Evolutionary conservation across 2,329 filamentous ascomycete genomes (phyloP), one percentile per base, ranked within the genome.

Genomic region (Fusarium tuaranense): DNA sequence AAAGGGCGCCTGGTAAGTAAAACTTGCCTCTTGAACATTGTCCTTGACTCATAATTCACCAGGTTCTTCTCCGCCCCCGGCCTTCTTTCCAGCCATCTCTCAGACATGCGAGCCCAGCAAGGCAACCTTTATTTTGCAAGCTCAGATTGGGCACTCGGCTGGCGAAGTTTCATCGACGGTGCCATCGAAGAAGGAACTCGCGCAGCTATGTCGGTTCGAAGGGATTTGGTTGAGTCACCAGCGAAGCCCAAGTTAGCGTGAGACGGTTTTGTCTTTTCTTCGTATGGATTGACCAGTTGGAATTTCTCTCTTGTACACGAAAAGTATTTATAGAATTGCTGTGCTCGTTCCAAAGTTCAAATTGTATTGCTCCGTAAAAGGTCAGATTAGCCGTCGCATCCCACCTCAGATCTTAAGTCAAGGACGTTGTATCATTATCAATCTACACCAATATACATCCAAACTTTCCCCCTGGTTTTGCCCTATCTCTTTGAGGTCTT

Each of bases 91-190:
- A 80, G 78, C 1, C 82, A 86, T 63, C 77, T 87, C 0, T 79
- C 82, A 0, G 82, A 82, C n/a, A 80, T 88, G 73, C 76, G 85
- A 41, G 79, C 78, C 1, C 78, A 81, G 1, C 84, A 87, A 44
- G 85, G 84, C 0, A 85, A 86, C 39, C 75, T 87, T 5, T 70
- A 86, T 5, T 88, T 88, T 80, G 85, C 85, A 0, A 86, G 82
- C 63, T 84, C 85, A 0, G 86, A 88, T 57, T 88, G 86, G 86
- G 86, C 86, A 2, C 72, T 85, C 9, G 86, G 86, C 0, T 88
- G 87, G 86, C 79, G 86, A 1, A 84, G 86, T 25, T 87, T 87
- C 44, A 87, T 87, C 14, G 87, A 88, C 69, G 86, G 86, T 1
- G 86, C 86, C 0, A 87, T 88, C 48, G 84, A 87, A 61, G 84